Base-by-base conservation (phyloP, 805 yeast genomes). In the Metschnikowia cerradonensis region DNA sequence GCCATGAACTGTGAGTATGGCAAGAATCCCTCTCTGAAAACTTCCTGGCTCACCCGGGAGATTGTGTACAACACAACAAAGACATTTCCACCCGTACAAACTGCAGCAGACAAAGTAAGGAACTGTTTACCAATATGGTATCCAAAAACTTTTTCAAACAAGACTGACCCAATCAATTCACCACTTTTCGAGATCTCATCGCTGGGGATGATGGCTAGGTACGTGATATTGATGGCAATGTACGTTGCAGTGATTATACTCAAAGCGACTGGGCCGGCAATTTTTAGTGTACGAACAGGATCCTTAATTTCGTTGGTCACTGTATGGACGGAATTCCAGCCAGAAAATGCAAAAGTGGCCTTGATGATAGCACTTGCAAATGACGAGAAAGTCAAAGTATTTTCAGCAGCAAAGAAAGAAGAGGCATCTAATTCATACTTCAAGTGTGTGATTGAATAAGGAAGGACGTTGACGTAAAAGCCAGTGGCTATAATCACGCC, bases 21-120 rank as follows among this genome's bases (percentile, higher is more conserved):
- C 13, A 82, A 59, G 50, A 72, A 79, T 0, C 88, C 88, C 57
- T 82, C 87, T 50, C 85, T 69, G 56, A 83, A 82, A 4, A 79
- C 78, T 62, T 83, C 88, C 60, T 83, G 89, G 54, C 80, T 80
- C 69, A 80, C 78, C 60, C 89, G 70, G 0, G 86, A 80, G 10
- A 80, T 69, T 4, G 82, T 75, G 60, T 82, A 83, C 15, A 81
- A 56, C 1, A 81, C 84, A 10, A 83, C 87, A 62, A 82, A 76
- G 2, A 83, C 78, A 58, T 83, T 83, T 0, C 88, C 85, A 1
- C 79, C 81, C 4, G 87, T 75, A 37, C 83, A 79, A n/a, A 82
- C 50, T 0, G 86, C 86, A 26, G 83, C 78, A 0, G 85, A 72
- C 34, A 80, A 60, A 0, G 87, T 78, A 43, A 83, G 71, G 41